A percentile compares a stretch with the other conserved stretches of the same genome.
These are phyloP conservation scores for Fraxinus albicans DNA, from an alignment of 305 asterid genomes.

Conservation along the genomic window DNA sequence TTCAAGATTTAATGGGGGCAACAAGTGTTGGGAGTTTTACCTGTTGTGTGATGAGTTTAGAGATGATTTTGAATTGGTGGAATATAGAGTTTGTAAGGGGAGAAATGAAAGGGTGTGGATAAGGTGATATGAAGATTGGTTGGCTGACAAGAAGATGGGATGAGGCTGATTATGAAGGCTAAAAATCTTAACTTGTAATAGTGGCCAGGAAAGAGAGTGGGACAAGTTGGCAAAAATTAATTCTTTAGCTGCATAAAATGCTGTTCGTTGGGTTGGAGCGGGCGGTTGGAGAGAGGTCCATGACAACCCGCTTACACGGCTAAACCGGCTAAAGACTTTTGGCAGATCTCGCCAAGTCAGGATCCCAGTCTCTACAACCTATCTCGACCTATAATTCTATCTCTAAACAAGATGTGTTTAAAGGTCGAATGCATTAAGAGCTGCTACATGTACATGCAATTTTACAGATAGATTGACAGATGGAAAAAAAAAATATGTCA, in stretches of 20 bases:
- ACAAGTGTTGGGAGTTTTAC: conserved; percentile 17
- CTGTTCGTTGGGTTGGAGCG: not conserved
- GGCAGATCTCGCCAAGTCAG: not conserved
- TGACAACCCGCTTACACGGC: not conserved
- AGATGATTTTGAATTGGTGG: conserved; percentile 21
- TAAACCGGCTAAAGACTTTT: not conserved
- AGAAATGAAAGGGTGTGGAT: conserved; percentile 51
- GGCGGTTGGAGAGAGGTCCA: not conserved
- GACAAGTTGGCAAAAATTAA: not conserved
- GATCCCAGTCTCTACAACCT: not conserved
- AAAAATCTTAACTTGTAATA: conserved; percentile 3
- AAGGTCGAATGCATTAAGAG: not conserved
- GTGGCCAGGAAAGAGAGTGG: conserved; percentile 24
- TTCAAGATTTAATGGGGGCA: not conserved
- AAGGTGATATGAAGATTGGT: conserved; percentile 52
- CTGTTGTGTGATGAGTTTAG: conserved; percentile 29
- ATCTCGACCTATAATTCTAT: not conserved
- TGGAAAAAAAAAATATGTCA: no score
- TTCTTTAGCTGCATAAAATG: not conserved
- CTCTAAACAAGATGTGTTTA: not conserved
- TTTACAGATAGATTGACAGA: no score
- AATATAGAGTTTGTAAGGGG: conserved; percentile 40
- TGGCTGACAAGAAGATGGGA: conserved; percentile 52
- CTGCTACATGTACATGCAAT: no score
- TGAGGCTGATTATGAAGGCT: conserved; percentile 25